Base-by-base conservation (phyloP, 345 rosid species). In the Brassica cretica region DNA sequence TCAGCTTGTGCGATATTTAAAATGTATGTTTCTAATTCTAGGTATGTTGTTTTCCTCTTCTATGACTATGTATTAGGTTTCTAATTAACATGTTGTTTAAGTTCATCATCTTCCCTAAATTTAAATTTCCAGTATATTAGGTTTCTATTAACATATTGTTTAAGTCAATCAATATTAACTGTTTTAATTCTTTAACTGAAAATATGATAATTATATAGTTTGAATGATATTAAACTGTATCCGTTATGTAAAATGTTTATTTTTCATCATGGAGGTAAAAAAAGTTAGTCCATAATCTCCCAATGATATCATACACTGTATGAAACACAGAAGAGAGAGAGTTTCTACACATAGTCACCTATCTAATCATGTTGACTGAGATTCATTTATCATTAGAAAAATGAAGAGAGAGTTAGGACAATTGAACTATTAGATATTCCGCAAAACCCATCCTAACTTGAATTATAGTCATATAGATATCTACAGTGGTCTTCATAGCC, bases 261-360 rank as follows among this genome's bases (percentile, higher is more conserved):
- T 53, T 0, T 10, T 3, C 9, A 14, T n/a, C 1, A 35, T 5
- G 16, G 59, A 29, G 5, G 73, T 60, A 29, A 39, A 66, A 39
- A 66, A 37, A 7, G 74, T 29, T 60, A 30, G 70, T 67, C 62
- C 10, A 69, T 76, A 68, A 61, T 69, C 74, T 61, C 63, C 27
- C 27, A 76, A 46, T 76, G 64, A 76, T 32, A 66, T 66, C 66
- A 60, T 25, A 37, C 55, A 46, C 55, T 14, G 55, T 51, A 16
- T 7, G 56, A 35, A 37, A 65, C 64, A 55, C 10, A 19, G 56
- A 49, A 46, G 55, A 49, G 58, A 51, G 7, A 49, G 55, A n/a
- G 58, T 51, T 51, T 59, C 15, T 10, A 60, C 8, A 60, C 64
- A 16, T 51, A 49, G 16, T 49, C 56, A 53, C 59, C 35, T 25